Evolutionary conservation across 768 basidiomycete genomes (phyloP).

Genomic region (Termitomyces sp.): DNA sequence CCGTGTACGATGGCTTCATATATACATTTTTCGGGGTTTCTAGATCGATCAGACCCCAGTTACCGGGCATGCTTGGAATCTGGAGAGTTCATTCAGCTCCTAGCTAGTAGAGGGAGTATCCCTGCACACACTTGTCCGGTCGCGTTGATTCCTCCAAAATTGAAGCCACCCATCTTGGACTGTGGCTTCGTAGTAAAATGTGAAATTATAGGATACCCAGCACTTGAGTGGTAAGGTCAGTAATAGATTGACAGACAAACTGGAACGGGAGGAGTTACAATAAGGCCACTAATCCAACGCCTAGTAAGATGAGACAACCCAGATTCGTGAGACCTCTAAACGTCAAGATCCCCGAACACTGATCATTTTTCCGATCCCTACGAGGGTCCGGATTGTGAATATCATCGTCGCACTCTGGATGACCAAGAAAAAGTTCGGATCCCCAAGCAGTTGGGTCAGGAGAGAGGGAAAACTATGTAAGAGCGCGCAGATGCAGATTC

Average conservation of each 20-base stretch:
- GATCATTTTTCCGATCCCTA: slow-evolving; percentile 54
- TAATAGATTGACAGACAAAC: neutral
- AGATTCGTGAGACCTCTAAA: slow-evolving; percentile 69
- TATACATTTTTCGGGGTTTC: slow-evolving; percentile 67
- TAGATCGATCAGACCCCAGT: slow-evolving; percentile 69
- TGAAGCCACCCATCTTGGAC: slow-evolving; percentile 60
- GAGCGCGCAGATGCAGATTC: neutral
- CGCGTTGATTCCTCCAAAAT: slow-evolving; percentile 73
- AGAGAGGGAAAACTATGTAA: slow-evolving; percentile 62
- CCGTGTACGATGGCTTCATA: slow-evolving; percentile 47
- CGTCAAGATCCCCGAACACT: slow-evolving; percentile 62
- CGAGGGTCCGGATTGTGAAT: slow-evolving; percentile 74
- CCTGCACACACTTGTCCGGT: slow-evolving; percentile 55
- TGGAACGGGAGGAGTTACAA: slow-evolving; percentile 39
- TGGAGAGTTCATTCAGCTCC: slow-evolving; percentile 15
- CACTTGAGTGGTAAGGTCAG: slow-evolving; percentile 31
- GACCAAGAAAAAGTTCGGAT: slow-evolving; percentile 54
- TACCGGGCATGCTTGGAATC: slow-evolving; percentile 60
- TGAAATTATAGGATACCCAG: slow-evolving; percentile 60
- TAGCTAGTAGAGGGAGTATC: neutral
- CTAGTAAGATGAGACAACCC: slow-evolving; percentile 60
- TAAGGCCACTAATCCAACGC: slow-evolving; percentile 48
- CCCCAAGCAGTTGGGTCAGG: slow-evolving; percentile 75
- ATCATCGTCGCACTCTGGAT: slow-evolving; percentile 62
- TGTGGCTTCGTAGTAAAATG: slow-evolving; percentile 45